Percentiles rank a stretch among this genome's conserved stretches.
Evolutionary conservation across 129 eudicot genomes (phyloP).

Genomic region (Scalesia atractyloides): DNA sequence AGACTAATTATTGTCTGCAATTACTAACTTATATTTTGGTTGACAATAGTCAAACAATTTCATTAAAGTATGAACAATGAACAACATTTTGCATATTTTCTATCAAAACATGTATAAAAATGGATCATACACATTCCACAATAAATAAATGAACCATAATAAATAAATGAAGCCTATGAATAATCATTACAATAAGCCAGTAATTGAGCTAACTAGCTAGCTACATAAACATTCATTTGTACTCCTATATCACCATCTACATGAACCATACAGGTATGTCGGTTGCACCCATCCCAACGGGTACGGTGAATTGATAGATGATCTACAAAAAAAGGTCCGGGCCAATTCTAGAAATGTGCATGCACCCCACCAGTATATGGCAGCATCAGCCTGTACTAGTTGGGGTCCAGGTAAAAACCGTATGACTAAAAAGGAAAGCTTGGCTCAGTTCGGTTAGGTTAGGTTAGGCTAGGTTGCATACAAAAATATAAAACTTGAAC

Average conservation of each 20-base stretch:
- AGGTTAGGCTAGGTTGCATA: slow-evolving; percentile 18
- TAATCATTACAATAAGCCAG: slow-evolving; percentile 37
- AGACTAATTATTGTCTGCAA: no score
- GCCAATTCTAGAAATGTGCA: slow-evolving; percentile 18
- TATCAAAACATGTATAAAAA: no score
- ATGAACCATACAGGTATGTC: background rate
- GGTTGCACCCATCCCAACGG: background rate
- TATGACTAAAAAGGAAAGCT: slow-evolving; percentile 2
- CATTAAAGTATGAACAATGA: no score
- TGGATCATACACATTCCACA: no score
- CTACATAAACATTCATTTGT: slow-evolving; percentile 27
- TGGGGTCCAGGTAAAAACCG: slow-evolving; percentile 23
- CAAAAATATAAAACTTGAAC: slow-evolving; percentile 15
- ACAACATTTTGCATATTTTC: no score
- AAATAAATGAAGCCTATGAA: slow-evolving; percentile 22
- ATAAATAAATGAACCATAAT: slow-evolving; percentile 22
- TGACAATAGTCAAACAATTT: no score
- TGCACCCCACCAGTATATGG: slow-evolving; percentile 25
- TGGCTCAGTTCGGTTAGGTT: slow-evolving; percentile 9
- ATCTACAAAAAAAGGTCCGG: slow-evolving; percentile 13
- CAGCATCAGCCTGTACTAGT: slow-evolving; percentile 4
- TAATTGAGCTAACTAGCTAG: slow-evolving; percentile 13
- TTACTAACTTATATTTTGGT: no score
- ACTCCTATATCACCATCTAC: slow-evolving; percentile 6
- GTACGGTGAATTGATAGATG: slow-evolving; percentile 4